phyloP scores from a whole-genome alignment of 164 flowering plant genomes.

The Echeveria elegans region DNA sequence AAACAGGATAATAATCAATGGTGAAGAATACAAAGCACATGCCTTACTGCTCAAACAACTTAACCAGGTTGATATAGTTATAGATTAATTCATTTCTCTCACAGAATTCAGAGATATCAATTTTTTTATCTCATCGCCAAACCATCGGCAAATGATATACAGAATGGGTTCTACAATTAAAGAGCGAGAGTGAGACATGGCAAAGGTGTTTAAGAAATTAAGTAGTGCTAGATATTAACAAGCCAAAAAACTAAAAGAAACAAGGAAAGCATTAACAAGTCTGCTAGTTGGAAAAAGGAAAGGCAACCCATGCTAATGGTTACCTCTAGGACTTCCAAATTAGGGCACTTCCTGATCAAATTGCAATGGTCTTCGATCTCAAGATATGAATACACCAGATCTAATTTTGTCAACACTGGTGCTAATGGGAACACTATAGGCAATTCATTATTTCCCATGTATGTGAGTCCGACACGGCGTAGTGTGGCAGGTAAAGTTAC shows the following conservation, averaged over 20 bases:
- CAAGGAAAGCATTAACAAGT: background rate
- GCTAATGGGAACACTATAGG: conserved; percentile 62
- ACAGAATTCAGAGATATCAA: background rate
- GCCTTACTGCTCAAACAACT: background rate
- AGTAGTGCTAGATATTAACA: background rate
- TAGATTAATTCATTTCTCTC: background rate
- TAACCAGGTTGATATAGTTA: background rate
- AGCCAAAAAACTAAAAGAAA: background rate
- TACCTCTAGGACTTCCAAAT: conserved; percentile 96
- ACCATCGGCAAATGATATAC: background rate
- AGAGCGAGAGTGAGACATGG: background rate
- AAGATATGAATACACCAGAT: conserved; percentile 75
- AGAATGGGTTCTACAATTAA: background rate
- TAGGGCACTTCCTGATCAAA: conserved; percentile 73
- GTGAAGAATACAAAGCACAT: background rate
- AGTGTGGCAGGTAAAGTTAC: conserved; percentile 50
- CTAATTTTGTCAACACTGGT: conserved; percentile 56
- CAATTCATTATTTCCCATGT: conserved; percentile 57
- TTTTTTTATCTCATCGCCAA: background rate
- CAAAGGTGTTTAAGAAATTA: background rate
- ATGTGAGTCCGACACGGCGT: conserved; percentile 58
- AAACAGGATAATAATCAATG: background rate
- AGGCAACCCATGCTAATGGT: conserved; percentile 4
- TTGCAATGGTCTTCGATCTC: conserved; percentile 73
- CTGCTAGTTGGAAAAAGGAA: background rate